Conservation (phyloP, 441 rosid genomes). For the Arabidopsis hybrid region DNA sequence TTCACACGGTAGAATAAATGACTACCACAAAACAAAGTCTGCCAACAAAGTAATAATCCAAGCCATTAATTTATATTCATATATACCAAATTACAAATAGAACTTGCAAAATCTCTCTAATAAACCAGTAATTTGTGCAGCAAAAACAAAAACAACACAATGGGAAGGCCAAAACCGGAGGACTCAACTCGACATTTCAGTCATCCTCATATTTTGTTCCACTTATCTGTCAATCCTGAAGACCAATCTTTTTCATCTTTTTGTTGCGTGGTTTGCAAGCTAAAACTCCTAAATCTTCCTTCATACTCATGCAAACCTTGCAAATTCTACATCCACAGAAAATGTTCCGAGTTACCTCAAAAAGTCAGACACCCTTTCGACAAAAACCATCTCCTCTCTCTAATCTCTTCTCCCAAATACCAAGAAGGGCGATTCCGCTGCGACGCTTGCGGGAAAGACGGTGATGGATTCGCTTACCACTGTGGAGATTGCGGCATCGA, state of each 20-base stretch:
- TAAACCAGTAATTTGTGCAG: not conserved
- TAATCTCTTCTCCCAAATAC: slow-evolving; percentile 42
- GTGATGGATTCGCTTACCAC: slow-evolving; percentile 56
- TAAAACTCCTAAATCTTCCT: slow-evolving; percentile 36
- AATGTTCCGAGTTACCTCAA: slow-evolving; percentile 51
- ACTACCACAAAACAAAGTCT: slow-evolving; percentile 11
- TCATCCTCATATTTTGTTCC: slow-evolving; percentile 51
- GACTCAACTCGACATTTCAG: slow-evolving; percentile 50
- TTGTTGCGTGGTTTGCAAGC: slow-evolving; percentile 49
- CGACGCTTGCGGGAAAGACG: slow-evolving; percentile 49
- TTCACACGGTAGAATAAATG: slow-evolving; percentile 12
- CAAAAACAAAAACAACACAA: not conserved
- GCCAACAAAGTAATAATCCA: not conserved
- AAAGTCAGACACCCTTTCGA: slow-evolving; percentile 53
- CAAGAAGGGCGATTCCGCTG: slow-evolving; percentile 46
- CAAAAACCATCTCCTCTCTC: slow-evolving; percentile 47
- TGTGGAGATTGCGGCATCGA: slow-evolving; percentile 49
- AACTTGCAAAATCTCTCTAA: not conserved
- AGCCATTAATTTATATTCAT: not conserved
- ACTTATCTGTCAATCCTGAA: slow-evolving; percentile 33
- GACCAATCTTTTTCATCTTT: slow-evolving; percentile 25
- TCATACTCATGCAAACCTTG: slow-evolving; percentile 46
- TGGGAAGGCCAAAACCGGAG: slow-evolving; percentile 48
- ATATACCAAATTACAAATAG: not conserved
- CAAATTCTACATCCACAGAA: slow-evolving; percentile 45